Base-by-base conservation (phyloP, 2,329 filamentous ascomycete species). In the Aureobasidium pullulans region DNA sequence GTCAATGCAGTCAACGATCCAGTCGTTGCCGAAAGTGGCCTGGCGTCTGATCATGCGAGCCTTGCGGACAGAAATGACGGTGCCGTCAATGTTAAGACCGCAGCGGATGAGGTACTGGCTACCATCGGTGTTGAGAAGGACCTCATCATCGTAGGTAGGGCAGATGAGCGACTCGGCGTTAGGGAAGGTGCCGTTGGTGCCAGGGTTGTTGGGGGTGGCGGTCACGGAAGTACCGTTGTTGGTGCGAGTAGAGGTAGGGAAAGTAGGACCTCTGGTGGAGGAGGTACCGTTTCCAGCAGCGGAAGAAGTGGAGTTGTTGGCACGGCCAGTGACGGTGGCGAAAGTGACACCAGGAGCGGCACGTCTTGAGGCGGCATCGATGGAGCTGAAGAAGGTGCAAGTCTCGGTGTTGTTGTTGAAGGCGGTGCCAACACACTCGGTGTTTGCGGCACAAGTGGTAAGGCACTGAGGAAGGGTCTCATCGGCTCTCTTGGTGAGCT, bases 21-120 rank as follows among this genome's bases (percentile, higher is more conserved):
- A 59, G 16, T 50, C 57, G 43, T 47, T 47, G 8, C 43, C 54
- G 43, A 48, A 47, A 10, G 54, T 57, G 34, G 54, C 11, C 11
- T 57, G 54, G 13, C 54, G 54, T 48, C 43, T 57, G 43, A 48
- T 19, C 43, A 39, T 47, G 43, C 54, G 54, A 11, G 54, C 54
- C 54, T 57, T 57, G 54, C 54, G 54, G 15, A 43, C 34, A 11
- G 32, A 44, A 28, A 57, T 44, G 15, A 57, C 32, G 13, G 43
- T 32, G 39, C 54, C 54, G 4, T 57, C 10, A 9, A 43, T 43
- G 23, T 39, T 19, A 13, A 11, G 6, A 7, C 54, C 54, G n/a
- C 54, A 57, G 19, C 11, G 16, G 34, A 57, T 48, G 23, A 57
- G 43, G 42, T 47, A 57, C 43, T 48, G 13, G 34, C 29, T 19